Evolutionary conservation across 2,329 filamentous ascomycete species (phyloP), one percentile per base, ranked within the genome.

Genomic region (Elsinoe fawcettii): DNA sequence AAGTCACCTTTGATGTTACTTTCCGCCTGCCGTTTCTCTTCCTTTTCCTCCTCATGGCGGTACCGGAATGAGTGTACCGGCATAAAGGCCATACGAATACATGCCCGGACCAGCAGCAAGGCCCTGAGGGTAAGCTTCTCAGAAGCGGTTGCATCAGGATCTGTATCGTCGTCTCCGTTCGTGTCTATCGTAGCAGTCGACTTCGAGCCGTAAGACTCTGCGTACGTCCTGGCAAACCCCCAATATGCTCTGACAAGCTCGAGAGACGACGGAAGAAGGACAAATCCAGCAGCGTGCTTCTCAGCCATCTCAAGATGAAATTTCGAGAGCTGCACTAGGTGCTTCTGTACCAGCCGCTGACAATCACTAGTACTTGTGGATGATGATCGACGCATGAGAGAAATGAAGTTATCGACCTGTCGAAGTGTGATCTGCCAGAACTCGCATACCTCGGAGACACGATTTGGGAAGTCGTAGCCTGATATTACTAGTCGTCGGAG

Each of bases 291-390:
- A 1, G 91, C 84, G 68, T 96, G 90, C 4, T 78, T 74, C 51
- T 83, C 82, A 1, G 89, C 84, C 85, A 97, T 92, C 57, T 90
- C 85, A 37, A 95, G 79, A 68, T 97, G 93, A 2, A 99, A 76
- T 71, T 97, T 99, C 2, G 91, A 85, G 51, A 97, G 85, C 67
- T 97, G 91, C 41, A 96, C 74, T 1, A 96, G 76, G 67, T 96
- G 91, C 67, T 90, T 95, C 62, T 88, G 87, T n/a, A 95, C 75
- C 22, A 86, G 67, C 5, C 44, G 16, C 2, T 30, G 30, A 22
- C 83, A 79, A 3, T 74, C 71, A 3, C 73, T 37, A 4, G 6
- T 68, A 1, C 76, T 69, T 1, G 85, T 72, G 2, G 81, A 70
- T 5, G 75, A 72, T n/a, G 77, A 78, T 41, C 79, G 75, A 62